Base-by-base conservation (phyloP, 2,329 filamentous ascomycete genomes). In the Fusarium multiceps region DNA sequence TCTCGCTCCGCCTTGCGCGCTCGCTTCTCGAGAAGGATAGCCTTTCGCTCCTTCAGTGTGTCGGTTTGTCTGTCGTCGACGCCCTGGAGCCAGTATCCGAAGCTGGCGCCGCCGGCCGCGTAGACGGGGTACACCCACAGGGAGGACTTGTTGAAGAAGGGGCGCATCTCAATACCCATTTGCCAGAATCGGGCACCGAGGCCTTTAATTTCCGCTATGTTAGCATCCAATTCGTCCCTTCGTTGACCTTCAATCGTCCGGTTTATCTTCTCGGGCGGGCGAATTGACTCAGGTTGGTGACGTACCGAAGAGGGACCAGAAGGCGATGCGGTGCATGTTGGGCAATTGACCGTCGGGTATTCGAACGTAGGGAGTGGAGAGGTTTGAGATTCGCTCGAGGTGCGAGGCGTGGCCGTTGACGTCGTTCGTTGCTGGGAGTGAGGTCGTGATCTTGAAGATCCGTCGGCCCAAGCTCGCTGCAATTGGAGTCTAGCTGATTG, bases 81-180 rank as follows among this genome's bases (percentile, higher is more conserved):
- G 69, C 93, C 93, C 84, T 94, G 90, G 75, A 99, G 85, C 94
- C 95, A 99, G 87, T 98, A 98, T 74, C 96, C 96, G 83, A 98
- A 98, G 82, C 92, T 93, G 75, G 91, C 94, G 75, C 94, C 94
- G 69, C 93, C 89, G 74, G 88, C 88, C 63, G 90, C 94, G 82
- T 96, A 99, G 75, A 95, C 83, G 58, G 96, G 96, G 85, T 97
- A 99, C 54, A 90, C 93, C 92, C 93, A 97, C 77, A 97, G 89
- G 58, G 92, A 92, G 79, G 91, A 87, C 78, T 87, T 89, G 83
- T 92, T 90, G 87, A 98, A 93, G 82, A 98, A 91, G 55, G 95
- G 96, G 69, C 94, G 93, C 94, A 97, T 97, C 85, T 99, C 94
- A 80, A 99, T 96, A 78, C 95, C 96, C 80, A 99, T 91, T 83